Conservation (phyloP, 2,329 filamentous ascomycete genomes). For the Penicillium capsulatum region DNA sequence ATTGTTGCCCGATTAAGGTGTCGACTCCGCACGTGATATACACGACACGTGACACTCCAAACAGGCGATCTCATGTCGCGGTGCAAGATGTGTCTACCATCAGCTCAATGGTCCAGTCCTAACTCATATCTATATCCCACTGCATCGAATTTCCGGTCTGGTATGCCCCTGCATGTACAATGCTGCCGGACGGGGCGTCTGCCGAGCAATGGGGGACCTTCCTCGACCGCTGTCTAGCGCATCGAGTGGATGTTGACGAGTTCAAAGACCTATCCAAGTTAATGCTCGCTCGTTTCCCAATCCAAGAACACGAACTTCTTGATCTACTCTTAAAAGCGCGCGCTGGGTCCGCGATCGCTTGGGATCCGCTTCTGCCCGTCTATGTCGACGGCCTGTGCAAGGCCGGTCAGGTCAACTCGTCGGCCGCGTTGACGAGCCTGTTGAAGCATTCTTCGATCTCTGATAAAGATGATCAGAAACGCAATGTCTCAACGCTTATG, state of each 20-base stretch:
- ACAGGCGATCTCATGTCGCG: slow-evolving; percentile 13
- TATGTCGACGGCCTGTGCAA: slow-evolving; percentile 40
- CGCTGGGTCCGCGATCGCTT: slow-evolving; percentile 30
- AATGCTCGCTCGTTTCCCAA: slow-evolving; percentile 29
- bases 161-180: slow-evolving; percentile 10
- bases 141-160: slow-evolving; percentile 3
- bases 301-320: slow-evolving; percentile 32
- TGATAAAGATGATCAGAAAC: slow-evolving; percentile 6
- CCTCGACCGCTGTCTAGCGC: slow-evolving; percentile 35
- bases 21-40: slow-evolving; percentile 1
- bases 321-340: slow-evolving; percentile 36
- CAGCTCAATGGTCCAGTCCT: background rate
- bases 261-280: slow-evolving; percentile 38
- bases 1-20: too few relatives aligned
- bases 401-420: slow-evolving; percentile 30
- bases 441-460: slow-evolving; percentile 36
- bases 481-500: slow-evolving; percentile 35
- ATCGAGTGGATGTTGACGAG: slow-evolving; percentile 36
- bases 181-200: slow-evolving; percentile 26
- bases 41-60: slow-evolving; percentile 2
- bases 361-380: slow-evolving; percentile 42
- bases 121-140: background rate
- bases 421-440: slow-evolving; percentile 32
- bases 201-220: slow-evolving; percentile 38
- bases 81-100: slow-evolving; percentile 6